A percentile compares a stretch with the other conserved stretches of the same genome.
These are phyloP conservation scores for Saccharomycopsis sp. DNA, from an alignment of 805 yeast species.

Conservation along the genomic window DNA sequence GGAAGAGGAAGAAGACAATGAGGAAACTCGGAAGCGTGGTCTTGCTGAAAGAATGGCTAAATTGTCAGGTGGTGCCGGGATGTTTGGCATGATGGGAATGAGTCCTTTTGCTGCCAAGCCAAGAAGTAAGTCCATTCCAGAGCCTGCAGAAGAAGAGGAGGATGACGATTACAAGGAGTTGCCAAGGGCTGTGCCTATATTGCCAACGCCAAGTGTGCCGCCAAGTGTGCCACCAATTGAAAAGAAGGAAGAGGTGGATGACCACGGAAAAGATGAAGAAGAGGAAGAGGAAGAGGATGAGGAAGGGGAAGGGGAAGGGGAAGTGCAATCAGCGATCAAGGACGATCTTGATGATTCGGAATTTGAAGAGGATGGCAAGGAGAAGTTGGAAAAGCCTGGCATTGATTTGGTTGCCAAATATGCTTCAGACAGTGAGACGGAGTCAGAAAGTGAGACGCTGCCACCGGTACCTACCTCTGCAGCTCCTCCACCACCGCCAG, in stretches of 20 bases:
- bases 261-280: constrained; percentile 23
- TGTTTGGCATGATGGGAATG: constrained; percentile 25
- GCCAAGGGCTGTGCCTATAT: neutral
- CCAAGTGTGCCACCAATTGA: too few relatives aligned
- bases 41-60: constrained; percentile 21
- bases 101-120: constrained; percentile 23
- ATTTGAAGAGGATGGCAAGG: constrained; percentile 20
- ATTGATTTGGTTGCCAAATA: too few relatives aligned
- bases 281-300: constrained; percentile 5
- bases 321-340: constrained; percentile 1
- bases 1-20: constrained; percentile 17
- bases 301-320: neutral
- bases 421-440: too few relatives aligned
- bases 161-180: neutral
- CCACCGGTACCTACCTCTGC: too few relatives aligned
- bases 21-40: constrained; percentile 14
- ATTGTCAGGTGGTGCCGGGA: constrained; percentile 20
- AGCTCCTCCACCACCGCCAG: constrained; percentile 21
- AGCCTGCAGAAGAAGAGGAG: neutral
- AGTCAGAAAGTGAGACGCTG: too few relatives aligned
- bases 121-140: constrained; percentile 10
- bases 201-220: too few relatives aligned
- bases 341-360: constrained; percentile 9
- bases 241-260: constrained; percentile 8
- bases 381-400: constrained; percentile 8